Conservation (phyloP, 1,284 basidiomycete species). For the Rhodofomes roseus region DNA sequence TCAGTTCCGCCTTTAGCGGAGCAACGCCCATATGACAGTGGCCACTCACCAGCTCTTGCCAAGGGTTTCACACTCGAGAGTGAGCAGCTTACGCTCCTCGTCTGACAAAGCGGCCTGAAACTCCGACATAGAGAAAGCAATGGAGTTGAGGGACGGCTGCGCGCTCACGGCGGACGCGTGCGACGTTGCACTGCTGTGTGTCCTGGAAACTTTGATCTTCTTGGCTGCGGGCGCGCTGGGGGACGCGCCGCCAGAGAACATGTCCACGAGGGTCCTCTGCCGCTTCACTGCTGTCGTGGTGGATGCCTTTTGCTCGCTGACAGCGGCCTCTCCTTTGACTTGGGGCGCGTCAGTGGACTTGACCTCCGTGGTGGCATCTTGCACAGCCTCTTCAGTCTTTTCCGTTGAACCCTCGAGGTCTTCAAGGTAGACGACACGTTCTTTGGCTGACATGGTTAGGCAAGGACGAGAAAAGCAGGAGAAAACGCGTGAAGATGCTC, state of each 20-base stretch:
- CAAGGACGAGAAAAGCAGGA: background rate
- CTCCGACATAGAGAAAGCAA: slow-evolving; percentile 63
- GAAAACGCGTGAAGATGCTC: slow-evolving; percentile 2
- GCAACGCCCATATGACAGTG: slow-evolving; percentile 1
- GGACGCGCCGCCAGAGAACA: slow-evolving; percentile 39
- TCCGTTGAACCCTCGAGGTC: slow-evolving; percentile 40
- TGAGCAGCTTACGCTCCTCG: slow-evolving; percentile 53
- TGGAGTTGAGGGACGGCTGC: slow-evolving; percentile 52
- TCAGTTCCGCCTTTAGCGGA: background rate
- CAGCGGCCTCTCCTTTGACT: slow-evolving; percentile 5
- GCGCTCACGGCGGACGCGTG: background rate
- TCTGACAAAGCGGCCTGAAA: slow-evolving; percentile 54
- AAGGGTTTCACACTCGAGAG: slow-evolving; percentile 69
- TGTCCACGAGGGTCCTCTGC: slow-evolving; percentile 61
- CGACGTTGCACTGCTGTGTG: slow-evolving; percentile 28
- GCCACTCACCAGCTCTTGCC: slow-evolving; percentile 67
- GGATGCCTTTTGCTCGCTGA: slow-evolving; percentile 11
- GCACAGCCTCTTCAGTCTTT: slow-evolving; percentile 13
- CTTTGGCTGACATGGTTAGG: slow-evolving; percentile 31
- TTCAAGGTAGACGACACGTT: slow-evolving; percentile 50
- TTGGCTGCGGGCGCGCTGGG: slow-evolving; percentile 21
- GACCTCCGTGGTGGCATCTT: slow-evolving; percentile 6
- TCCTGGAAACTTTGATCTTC: slow-evolving; percentile 25
- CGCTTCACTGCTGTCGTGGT: slow-evolving; percentile 44
- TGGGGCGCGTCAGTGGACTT: background rate